Evolutionary conservation across 2,329 filamentous ascomycete genomes (phyloP).

Genomic region (Verticillium klebahnii): DNA sequence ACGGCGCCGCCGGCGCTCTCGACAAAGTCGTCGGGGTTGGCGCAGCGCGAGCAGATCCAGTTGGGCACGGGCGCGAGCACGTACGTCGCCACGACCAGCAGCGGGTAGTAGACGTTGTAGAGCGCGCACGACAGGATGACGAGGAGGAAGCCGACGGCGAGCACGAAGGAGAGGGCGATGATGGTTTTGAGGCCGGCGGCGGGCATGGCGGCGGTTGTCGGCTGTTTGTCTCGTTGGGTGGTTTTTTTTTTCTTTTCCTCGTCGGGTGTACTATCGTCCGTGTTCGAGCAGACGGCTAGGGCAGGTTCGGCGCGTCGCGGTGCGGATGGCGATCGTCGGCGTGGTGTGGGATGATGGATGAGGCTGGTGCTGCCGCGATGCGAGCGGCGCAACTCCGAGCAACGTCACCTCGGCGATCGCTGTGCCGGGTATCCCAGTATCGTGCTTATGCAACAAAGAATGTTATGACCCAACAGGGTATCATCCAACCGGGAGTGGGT

Average conservation of each 20-base stretch:
- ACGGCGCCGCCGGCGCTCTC: slow-evolving; percentile 76
- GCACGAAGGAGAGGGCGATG: slow-evolving; percentile 97
- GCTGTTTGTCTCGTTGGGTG: too few species aligned
- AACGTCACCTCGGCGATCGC: neutral
- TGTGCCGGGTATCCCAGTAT: neutral
- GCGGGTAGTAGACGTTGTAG: slow-evolving; percentile 89
- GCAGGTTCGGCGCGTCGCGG: neutral
- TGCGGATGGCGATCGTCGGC: neutral
- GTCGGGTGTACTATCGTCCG: neutral
- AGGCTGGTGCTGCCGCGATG: neutral
- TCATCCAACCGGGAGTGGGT: neutral
- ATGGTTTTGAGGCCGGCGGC: slow-evolving; percentile 97
- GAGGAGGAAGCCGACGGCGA: slow-evolving; percentile 96
- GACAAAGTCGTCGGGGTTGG: slow-evolving; percentile 94
- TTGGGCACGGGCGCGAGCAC: slow-evolving; percentile 91
- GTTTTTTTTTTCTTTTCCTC: too few species aligned
- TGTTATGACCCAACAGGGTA: neutral
- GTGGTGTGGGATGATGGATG: neutral
- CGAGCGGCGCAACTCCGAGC: neutral
- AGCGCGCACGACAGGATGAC: slow-evolving; percentile 97
- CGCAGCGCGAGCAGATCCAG: slow-evolving; percentile 86
- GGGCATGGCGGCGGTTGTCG: slow-evolving; percentile 44
- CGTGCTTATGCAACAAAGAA: too few species aligned
- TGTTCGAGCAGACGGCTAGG: neutral
- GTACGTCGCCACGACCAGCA: slow-evolving; percentile 95